Evolutionary conservation across 2,329 filamentous ascomycete species (phyloP).

Genomic region (Tricladium varicosporioides): DNA sequence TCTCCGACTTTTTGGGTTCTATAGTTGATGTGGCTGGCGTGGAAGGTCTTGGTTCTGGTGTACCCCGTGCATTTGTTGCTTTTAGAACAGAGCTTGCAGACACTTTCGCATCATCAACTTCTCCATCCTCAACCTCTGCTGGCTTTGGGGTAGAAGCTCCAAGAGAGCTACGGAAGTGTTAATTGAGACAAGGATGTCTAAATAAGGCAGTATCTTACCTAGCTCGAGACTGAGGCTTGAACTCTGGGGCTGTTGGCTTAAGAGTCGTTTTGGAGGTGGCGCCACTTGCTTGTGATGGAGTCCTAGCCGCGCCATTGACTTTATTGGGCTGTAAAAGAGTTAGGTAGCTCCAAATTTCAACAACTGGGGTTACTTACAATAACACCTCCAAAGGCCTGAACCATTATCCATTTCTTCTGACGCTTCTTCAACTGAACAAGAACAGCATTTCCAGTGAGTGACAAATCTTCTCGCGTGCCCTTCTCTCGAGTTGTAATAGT

Average conservation of each 20-base stretch:
- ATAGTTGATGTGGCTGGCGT: conserved; percentile 9
- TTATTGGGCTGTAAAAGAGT: not conserved
- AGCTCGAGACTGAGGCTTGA: conserved; percentile 51
- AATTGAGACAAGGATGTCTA: conserved; percentile 25
- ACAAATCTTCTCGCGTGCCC: conserved; percentile 67
- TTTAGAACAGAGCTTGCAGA: conserved; percentile 6
- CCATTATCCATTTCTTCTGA: conserved; percentile 68
- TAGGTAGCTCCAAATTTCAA: not conserved
- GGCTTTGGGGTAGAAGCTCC: conserved; percentile 34
- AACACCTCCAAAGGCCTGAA: conserved; percentile 69
- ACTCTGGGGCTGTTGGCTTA: conserved; percentile 60
- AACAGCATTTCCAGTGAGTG: conserved; percentile 69
- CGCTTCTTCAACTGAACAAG: conserved; percentile 67
- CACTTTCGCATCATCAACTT: conserved; percentile 61
- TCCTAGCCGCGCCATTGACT: conserved; percentile 2
- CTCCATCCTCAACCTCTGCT: conserved; percentile 66
- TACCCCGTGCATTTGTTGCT: conserved; percentile 1
- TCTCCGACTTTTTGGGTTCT: conserved; percentile 27
- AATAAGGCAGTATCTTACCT: conserved; percentile 26
- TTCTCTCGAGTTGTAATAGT: conserved; percentile 64
- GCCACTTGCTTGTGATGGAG: conserved; percentile 15
- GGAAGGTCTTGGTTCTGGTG: conserved; percentile 3
- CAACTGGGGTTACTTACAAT: conserved; percentile 45
- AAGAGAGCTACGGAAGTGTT: conserved; percentile 31
- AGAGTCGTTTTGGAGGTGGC: conserved; percentile 41